A percentile compares a stretch with the other conserved stretches of the same genome.
Evolutionary conservation across 495 filamentous ascomycete genomes (phyloP).

Genomic region (Annulohypoxylon bovei): DNA sequence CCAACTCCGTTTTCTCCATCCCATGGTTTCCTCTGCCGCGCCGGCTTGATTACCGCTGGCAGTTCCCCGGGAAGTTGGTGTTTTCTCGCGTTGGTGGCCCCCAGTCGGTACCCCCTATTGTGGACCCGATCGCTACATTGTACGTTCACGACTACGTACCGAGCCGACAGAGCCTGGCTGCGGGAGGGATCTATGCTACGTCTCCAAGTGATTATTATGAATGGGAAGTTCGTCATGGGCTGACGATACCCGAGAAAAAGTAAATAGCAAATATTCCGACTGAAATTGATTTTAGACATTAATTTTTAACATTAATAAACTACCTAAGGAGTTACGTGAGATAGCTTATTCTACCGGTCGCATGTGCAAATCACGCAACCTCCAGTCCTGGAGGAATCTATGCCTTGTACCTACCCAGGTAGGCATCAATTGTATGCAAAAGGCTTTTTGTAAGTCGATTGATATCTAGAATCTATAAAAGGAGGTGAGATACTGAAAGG

Average conservation of each 20-base stretch:
- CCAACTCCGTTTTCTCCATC: conserved; percentile 40
- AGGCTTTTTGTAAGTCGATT: too few species aligned
- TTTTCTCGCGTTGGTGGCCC: conserved; percentile 31
- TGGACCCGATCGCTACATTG: conserved; percentile 35
- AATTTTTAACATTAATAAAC: too few species aligned
- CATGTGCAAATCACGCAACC: too few species aligned
- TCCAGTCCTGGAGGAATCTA: too few species aligned
- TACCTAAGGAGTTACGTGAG: too few species aligned
- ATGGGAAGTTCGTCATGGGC: conserved; percentile 21
- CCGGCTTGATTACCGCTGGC: conserved; percentile 33
- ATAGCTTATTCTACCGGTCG: too few species aligned
- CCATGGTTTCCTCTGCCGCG: conserved; percentile 38
- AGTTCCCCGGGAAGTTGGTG: conserved; percentile 35
- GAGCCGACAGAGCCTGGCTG: conserved; percentile 5
- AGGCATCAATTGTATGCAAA: too few species aligned
- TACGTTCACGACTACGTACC: conserved; percentile 31
- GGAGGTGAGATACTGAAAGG: too few species aligned
- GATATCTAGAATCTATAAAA: too few species aligned
- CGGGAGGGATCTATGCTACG: conserved; percentile 32
- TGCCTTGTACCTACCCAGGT: too few species aligned
- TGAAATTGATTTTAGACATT: too few species aligned
- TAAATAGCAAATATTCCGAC: too few species aligned
- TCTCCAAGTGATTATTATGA: background rate
- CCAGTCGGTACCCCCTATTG: conserved; percentile 31
- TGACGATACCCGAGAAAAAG: background rate